These are phyloP conservation scores for Neofusicoccum ribis DNA, from an alignment of 2,329 filamentous ascomycete species.

Conservation along the genomic window DNA sequence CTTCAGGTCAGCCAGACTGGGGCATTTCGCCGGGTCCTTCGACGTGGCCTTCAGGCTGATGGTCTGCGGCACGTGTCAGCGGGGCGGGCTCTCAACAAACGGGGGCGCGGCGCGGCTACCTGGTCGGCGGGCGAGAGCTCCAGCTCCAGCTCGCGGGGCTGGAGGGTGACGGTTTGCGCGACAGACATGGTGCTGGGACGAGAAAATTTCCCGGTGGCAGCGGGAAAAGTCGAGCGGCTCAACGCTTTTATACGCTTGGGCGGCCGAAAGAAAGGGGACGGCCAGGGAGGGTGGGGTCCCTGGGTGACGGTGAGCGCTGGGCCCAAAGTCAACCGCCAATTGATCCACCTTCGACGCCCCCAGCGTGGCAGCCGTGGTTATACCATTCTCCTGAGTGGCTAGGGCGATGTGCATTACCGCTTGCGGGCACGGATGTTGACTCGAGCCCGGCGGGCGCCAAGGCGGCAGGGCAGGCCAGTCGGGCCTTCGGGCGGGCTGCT, in stretches of 20 bases:
- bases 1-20: constrained; percentile 24
- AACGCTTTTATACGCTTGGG: neutral
- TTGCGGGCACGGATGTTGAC: constrained; percentile 5
- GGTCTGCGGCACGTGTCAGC: neutral
- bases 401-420: constrained; percentile 12
- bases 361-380: constrained; percentile 11
- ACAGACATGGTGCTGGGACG: constrained; percentile 3
- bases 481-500: neutral
- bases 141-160: neutral
- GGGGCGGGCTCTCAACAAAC: neutral
- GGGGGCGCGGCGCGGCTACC: neutral
- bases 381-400: constrained; percentile 16
- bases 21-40: constrained; percentile 11
- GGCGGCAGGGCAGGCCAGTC: neutral
- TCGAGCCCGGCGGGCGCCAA: constrained; percentile 11
- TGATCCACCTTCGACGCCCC: constrained; percentile 11
- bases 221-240: neutral
- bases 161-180: constrained; percentile 14
- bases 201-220: neutral
- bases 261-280: constrained; percentile 3
- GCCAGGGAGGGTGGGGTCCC: constrained; percentile 6
- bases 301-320: constrained; percentile 3
- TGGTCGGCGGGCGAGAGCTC: neutral
- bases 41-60: constrained; percentile 2
- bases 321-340: constrained; percentile 9